Base-by-base conservation (phyloP, 148 eudicot genomes). In the Cornus kousa region DNA sequence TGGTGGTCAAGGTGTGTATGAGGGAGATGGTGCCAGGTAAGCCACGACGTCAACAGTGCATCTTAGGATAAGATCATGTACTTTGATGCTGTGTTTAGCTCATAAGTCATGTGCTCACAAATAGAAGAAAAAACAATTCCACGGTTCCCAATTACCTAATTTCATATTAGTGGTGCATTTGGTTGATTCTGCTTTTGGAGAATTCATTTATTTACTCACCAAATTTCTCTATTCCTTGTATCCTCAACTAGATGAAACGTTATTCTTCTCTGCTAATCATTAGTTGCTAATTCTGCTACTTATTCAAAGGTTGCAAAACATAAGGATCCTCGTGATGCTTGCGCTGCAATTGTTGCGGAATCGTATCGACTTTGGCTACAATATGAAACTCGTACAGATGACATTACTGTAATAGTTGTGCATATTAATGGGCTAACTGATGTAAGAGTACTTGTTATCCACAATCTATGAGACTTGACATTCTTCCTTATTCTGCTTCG, bases 271-370 rank as follows among this genome's bases (percentile, higher is more conserved):
- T 28, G 39, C 60, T 76, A 35, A 48, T 13, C 17, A 53, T 59
- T 53, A 43, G 10, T 62, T 3, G 46, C 9, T 70, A 31, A 24
- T 57, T 76, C 46, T 74, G 67, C 69, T 75, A 24, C 67, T 68
- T 73, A 71, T 31, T 79, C 82, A 66, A 86, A 96, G 99, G 98
- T 96, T 79, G 92, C 89, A 68, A 90, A 88, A 75, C 83, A 85
- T 75, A 92, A 92, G 85, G 99, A 96, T 81, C 98, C 99, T 1
- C 99, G 95, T 77, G 98, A 96, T 87, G 98, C 99, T 83, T 96
- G 99, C 90, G 97, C 98, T 69, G 99, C 99, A 77, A 94, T 96
- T 83, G 99, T 96, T 84, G 99, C 99, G 57, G 99, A 96, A 86
- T 96, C 99, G 7, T 96, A 96, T 83, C 91, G 99, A 75, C 97